Conservation (phyloP, 192 early-diverging fungal species). For the Chytriomyces sp. region DNA sequence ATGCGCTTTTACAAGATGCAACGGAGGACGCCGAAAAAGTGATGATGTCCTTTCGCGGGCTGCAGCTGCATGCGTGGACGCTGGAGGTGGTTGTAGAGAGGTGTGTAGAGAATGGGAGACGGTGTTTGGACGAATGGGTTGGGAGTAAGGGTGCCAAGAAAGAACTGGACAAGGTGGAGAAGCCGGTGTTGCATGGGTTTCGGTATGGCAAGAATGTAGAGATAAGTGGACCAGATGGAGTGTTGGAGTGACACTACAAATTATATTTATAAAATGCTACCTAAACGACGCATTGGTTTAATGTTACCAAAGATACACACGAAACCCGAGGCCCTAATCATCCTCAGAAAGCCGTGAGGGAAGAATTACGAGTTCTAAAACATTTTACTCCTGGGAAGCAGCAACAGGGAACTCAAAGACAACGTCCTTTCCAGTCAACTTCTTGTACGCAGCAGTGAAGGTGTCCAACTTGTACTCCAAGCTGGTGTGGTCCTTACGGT, state of each 20-base stretch:
- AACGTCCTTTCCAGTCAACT: conserved; percentile 97
- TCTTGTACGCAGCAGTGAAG: conserved; percentile 93
- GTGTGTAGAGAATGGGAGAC: not conserved
- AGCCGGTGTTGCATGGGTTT: not conserved
- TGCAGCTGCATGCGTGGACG: not conserved
- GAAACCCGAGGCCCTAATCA: not conserved
- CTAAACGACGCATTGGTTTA: not conserved
- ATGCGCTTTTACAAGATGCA: not conserved
- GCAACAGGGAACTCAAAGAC: conserved; percentile 89
- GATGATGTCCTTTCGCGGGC: not conserved
- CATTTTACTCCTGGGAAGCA: conserved; percentile 52
- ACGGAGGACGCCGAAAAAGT: not conserved
- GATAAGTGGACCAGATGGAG: not conserved
- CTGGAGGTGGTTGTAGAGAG: not conserved
- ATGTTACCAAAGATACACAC: not conserved
- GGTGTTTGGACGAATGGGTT: not conserved
- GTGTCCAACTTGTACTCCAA: conserved; percentile 99
- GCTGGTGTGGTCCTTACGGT: conserved; percentile 96
- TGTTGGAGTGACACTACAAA: not conserved
- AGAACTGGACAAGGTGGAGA: not conserved
- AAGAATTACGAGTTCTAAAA: no score
- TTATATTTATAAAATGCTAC: not conserved
- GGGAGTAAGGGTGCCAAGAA: not conserved
- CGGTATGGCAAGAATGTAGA: not conserved
- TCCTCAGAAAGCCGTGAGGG: not conserved